Evolutionary conservation across 202 grass and related monocot species (phyloP), one percentile per base, ranked within the genome.

Genomic region (Hordeum pubiflorum): DNA sequence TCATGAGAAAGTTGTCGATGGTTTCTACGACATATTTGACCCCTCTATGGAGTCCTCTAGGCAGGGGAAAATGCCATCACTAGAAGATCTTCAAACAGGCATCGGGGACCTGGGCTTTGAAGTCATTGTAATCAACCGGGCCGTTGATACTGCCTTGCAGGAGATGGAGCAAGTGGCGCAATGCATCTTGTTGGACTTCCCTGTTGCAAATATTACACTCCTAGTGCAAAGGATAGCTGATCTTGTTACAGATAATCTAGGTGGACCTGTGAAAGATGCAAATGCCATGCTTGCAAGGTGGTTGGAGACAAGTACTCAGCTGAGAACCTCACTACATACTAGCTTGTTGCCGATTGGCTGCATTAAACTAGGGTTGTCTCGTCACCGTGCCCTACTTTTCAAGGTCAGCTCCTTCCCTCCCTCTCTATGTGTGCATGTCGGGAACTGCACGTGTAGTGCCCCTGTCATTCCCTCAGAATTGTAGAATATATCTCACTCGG

Each of bases 41-140:
- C 82, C 83, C 69, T 91, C 85, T 39, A 80, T 86, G 39, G 87
- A 95, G 46, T 89, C 80, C 57, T 92, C 86, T 7, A 89, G 69
- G 72, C 92, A 93, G 62, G 88, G 86, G 60, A 93, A 89, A 69
- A 91, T 99, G 88, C 96, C 96, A 69, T 93, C 92, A 44, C 78
- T 95, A 58, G 82, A 85, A 38, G 92, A 99, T 81, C 96, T 99
- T 56, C 96, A 99, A 80, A 88, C 90, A 61, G 81, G 87, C 70
- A 99, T 99, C 48, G 96, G 96, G 0, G 96, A 99, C 80, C 89
- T 99, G 23, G 96, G 96, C 44, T 99, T 95, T 87, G 96, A 99
- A 91, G 96, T 99, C 67, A 93, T 99, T 72, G 89, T 99, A 70
- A 84, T 99, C 74, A 99, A 96, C 75, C 96, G 86, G 36, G 72